Evolutionary conservation across 192 early-diverging fungal species (phyloP).

Genomic region (Coemansia sp.): DNA sequence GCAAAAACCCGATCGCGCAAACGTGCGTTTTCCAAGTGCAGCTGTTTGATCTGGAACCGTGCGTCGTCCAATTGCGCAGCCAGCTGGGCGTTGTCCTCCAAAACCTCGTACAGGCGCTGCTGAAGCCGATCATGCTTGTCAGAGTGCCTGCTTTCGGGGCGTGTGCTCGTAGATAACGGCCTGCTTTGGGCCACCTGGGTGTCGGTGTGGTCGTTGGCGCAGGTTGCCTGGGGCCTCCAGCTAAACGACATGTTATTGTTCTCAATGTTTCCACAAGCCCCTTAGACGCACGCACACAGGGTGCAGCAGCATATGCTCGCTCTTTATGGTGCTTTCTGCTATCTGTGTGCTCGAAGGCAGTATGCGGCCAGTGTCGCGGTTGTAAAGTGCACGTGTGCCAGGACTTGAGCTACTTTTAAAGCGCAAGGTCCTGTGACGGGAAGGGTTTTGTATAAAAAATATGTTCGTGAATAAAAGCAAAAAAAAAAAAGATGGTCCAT

Average conservation of each 20-base stretch:
- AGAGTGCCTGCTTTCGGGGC: neutral
- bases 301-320: neutral
- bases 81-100: constrained; percentile 40
- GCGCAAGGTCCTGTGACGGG: too few relatives aligned
- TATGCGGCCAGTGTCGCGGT: too few relatives aligned
- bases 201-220: neutral
- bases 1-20: neutral
- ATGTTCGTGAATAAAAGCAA: neutral
- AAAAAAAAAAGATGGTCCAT: neutral
- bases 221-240: neutral
- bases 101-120: constrained; percentile 24
- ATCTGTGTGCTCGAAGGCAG: neutral
- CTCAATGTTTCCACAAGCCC: neutral
- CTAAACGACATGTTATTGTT: neutral
- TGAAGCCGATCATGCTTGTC: constrained; percentile 19
- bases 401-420: too few relatives aligned
- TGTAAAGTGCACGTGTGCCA: too few relatives aligned
- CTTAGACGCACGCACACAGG: neutral
- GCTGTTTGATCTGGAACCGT: constrained; percentile 15
- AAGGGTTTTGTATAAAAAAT: neutral
- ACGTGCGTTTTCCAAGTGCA: constrained; percentile 10
- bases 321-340: neutral
- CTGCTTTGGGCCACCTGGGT: neutral
- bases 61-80: constrained; percentile 23
- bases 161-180: neutral